phyloP scores from a whole-genome alignment of 345 rosid species.

The Citrus reticulata region DNA sequence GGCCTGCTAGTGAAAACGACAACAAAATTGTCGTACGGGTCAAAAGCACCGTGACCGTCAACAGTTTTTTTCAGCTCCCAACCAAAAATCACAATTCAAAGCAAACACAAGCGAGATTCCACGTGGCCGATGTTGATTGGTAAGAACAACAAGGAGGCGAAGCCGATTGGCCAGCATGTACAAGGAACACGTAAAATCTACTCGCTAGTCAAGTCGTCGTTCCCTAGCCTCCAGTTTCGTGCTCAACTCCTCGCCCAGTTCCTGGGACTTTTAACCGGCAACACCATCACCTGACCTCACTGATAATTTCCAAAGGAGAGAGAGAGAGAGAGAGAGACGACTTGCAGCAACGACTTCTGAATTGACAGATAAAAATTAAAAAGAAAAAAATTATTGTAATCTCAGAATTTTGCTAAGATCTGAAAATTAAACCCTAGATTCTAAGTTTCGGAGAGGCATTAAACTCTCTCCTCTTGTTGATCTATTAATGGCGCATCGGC shows the following conservation, averaged over 20 bases:
- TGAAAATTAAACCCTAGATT: constrained; percentile 7
- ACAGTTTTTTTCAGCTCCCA: not conserved
- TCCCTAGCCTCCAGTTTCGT: not conserved
- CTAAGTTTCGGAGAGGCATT: constrained; percentile 33
- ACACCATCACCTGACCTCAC: not conserved
- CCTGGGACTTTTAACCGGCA: not conserved
- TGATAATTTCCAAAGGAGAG: no score
- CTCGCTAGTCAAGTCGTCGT: constrained; percentile 12
- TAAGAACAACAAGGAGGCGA: not conserved
- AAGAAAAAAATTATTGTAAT: not conserved
- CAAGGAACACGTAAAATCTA: constrained; percentile 11
- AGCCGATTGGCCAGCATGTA: constrained; percentile 13
- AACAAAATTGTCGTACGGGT: no score
- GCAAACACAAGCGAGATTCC: not conserved
- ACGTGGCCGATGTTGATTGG: constrained; percentile 16
- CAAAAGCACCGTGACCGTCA: no score
- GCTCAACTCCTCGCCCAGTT: not conserved
- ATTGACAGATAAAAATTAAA: not conserved
- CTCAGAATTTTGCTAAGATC: constrained; percentile 5
- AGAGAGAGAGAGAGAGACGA: not conserved
- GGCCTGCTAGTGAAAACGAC: no score
- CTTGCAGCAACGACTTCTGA: not conserved
- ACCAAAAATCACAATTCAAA: not conserved
- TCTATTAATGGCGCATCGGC: constrained; percentile 52
- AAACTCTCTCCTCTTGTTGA: constrained; percentile 33